Conservation (phyloP, 768 basidiomycete species). For the Tricholoma bakamatsutake region DNA sequence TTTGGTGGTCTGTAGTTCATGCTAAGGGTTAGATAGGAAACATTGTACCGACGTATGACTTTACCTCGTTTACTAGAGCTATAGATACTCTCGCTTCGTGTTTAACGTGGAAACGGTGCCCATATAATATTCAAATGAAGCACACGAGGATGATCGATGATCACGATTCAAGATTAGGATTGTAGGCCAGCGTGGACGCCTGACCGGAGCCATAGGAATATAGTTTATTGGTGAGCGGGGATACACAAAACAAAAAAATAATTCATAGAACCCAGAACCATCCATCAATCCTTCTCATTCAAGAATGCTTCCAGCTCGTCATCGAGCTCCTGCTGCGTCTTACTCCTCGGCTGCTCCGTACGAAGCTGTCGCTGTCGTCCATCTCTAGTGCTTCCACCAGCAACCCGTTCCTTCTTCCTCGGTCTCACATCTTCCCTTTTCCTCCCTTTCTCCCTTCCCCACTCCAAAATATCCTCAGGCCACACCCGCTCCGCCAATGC, state of each 20-base stretch:
- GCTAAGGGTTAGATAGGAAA: too few species aligned
- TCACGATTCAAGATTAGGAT: too few species aligned
- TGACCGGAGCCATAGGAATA: too few species aligned
- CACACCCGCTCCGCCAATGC: constrained; percentile 12
- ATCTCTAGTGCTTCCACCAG: constrained; percentile 20
- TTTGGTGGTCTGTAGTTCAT: neutral
- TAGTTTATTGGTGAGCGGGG: neutral
- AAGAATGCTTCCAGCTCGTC: constrained; percentile 80
- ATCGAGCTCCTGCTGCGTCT: constrained; percentile 74
- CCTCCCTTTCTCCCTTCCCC: constrained; percentile 4
- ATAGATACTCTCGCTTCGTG: too few species aligned
- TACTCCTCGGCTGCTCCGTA: constrained; percentile 37
- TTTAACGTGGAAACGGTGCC: too few species aligned
- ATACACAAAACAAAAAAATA: neutral
- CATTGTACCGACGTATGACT: too few species aligned
- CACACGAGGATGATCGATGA: too few species aligned
- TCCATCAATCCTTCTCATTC: constrained; percentile 37
- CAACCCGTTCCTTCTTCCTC: constrained; percentile 13
- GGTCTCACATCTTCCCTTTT: constrained; percentile 6
- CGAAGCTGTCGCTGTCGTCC: constrained; percentile 30
- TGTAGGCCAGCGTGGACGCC: too few species aligned
- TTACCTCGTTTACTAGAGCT: too few species aligned
- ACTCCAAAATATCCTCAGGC: constrained; percentile 15
- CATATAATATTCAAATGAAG: too few species aligned
- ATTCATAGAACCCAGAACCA: neutral